Conservation (phyloP, 2,329 filamentous ascomycete genomes). For the Geosmithia flava region DNA sequence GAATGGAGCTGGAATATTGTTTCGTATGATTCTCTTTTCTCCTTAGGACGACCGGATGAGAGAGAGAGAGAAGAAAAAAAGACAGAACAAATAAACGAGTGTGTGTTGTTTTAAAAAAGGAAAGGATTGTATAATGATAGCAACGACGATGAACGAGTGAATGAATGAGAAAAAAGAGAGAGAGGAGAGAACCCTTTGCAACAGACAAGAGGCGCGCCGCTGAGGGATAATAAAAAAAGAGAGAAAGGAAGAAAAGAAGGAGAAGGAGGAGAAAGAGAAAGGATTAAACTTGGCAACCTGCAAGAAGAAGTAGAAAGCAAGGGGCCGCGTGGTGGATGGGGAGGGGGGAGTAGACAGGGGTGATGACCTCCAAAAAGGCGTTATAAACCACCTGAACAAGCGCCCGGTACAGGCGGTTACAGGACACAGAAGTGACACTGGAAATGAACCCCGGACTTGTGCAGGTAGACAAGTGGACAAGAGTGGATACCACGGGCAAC, state of each 20-base stretch:
- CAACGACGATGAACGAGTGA: too few relatives aligned
- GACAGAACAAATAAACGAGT: not conserved
- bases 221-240: not conserved
- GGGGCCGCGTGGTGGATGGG: too few relatives aligned
- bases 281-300: not conserved
- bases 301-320: not conserved
- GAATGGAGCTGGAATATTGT: conserved; percentile 30
- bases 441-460: too few relatives aligned
- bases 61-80: not conserved
- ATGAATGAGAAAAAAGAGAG: not conserved
- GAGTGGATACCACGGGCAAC: too few relatives aligned
- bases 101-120: not conserved
- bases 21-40: too few relatives aligned
- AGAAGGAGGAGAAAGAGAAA: not conserved
- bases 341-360: too few relatives aligned
- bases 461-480: too few relatives aligned
- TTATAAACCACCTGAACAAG: too few relatives aligned
- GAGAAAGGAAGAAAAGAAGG: not conserved
- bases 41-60: conserved; percentile 3
- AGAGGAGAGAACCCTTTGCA: not conserved
- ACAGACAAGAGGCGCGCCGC: not conserved
- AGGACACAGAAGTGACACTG: too few relatives aligned
- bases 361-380: too few relatives aligned
- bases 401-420: too few relatives aligned
- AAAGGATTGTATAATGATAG: too few relatives aligned